These are phyloP conservation scores for Epichloe baconii DNA, from an alignment of 2,329 filamentous ascomycete genomes.

Conservation along the genomic window DNA sequence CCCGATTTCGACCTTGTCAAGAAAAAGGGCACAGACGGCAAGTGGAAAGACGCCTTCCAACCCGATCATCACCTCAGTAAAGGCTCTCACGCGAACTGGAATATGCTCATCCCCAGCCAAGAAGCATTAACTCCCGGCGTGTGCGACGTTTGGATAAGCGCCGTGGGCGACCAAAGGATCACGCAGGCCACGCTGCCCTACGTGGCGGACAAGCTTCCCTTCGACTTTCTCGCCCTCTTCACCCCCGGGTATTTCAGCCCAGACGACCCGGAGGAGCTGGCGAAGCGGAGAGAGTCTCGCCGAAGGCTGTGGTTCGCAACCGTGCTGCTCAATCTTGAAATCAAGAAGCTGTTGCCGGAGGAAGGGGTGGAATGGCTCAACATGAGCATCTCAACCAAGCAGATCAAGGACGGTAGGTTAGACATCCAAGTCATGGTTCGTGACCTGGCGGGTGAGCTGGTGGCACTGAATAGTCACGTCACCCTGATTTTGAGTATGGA, in stretches of 20 bases:
- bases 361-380: slow-evolving; percentile 62
- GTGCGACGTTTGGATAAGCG: slow-evolving; percentile 42
- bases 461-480: slow-evolving; percentile 17
- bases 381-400: slow-evolving; percentile 49
- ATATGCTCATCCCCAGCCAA: slow-evolving; percentile 16
- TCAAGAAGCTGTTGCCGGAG: slow-evolving; percentile 56
- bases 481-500: slow-evolving; percentile 11
- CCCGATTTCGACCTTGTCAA: slow-evolving; percentile 10
- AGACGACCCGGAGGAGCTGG: neutral
- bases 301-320: slow-evolving; percentile 64
- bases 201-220: slow-evolving; percentile 48
- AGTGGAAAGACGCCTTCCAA: slow-evolving; percentile 9
- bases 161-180: slow-evolving; percentile 46
- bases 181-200: slow-evolving; percentile 52
- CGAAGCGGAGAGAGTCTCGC: slow-evolving; percentile 8
- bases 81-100: slow-evolving; percentile 14
- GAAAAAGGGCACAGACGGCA: slow-evolving; percentile 4
- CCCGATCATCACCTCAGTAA: slow-evolving; percentile 15
- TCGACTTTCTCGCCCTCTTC: slow-evolving; percentile 1
- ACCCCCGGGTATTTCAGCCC: neutral
- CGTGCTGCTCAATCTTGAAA: slow-evolving; percentile 58
- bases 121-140: slow-evolving; percentile 7
- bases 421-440: slow-evolving; percentile 56
- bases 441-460: slow-evolving; percentile 27
- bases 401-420: slow-evolving; percentile 56